Evolutionary conservation across 352 stramenopile species (phyloP).

Genomic region (Thalassiosira mediterranea): DNA sequence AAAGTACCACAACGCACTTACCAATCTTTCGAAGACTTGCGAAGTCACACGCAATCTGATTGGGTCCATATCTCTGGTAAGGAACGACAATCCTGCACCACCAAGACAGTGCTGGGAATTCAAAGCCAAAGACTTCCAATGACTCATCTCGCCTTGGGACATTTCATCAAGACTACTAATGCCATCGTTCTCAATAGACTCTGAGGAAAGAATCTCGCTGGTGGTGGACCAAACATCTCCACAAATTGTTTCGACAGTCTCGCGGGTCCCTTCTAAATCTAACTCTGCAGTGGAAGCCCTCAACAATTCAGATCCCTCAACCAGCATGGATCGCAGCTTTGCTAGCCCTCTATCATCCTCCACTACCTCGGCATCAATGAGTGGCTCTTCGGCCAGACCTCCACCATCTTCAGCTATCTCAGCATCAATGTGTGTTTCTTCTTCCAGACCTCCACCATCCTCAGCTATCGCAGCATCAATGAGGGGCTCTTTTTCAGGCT

Average conservation of each 20-base stretch:
- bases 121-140: slow-evolving; percentile 23
- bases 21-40: slow-evolving; percentile 40
- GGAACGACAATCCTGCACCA: slow-evolving; percentile 18
- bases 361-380: slow-evolving; percentile 3
- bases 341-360: too few relatives aligned
- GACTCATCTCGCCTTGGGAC: not conserved
- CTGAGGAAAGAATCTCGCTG: slow-evolving; percentile 13
- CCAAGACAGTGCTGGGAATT: slow-evolving; percentile 39
- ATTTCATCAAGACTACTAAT: slow-evolving; percentile 9
- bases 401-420: too few relatives aligned
- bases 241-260: slow-evolving; percentile 24
- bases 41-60: slow-evolving; percentile 22
- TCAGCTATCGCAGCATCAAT: too few relatives aligned
- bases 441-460: too few relatives aligned
- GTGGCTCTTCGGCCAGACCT: not conserved
- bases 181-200: not conserved
- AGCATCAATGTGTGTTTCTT: too few relatives aligned
- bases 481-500: too few relatives aligned
- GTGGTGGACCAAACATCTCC: slow-evolving; percentile 19
- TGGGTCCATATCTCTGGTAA: slow-evolving; percentile 20
- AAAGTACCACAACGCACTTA: slow-evolving; percentile 20
- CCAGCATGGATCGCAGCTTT: slow-evolving; percentile 23
- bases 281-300: slow-evolving; percentile 2
- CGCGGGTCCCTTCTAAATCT: slow-evolving; percentile 1
- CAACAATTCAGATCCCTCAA: slow-evolving; percentile 25